phyloP scores from a whole-genome alignment of 306 rosid genomes.

The Cicer cuneatum region DNA sequence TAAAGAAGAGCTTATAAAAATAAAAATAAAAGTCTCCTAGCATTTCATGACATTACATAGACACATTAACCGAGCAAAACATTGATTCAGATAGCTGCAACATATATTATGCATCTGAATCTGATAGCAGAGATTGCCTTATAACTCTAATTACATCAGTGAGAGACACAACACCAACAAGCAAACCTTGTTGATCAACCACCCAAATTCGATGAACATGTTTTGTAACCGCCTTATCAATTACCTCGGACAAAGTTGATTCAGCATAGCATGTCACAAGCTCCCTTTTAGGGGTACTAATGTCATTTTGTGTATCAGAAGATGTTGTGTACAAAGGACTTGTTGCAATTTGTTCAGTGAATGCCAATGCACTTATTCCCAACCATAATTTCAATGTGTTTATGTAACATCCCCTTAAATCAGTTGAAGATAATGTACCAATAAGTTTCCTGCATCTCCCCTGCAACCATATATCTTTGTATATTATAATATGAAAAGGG shows the following conservation, averaged over 20 bases:
- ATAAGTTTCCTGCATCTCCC: constrained; percentile 67
- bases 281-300: constrained; percentile 49
- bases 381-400: constrained; percentile 78
- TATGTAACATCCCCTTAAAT: constrained; percentile 70
- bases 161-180: constrained; percentile 71
- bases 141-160: constrained; percentile 72
- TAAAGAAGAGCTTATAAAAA: too few relatives aligned
- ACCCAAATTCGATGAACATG: constrained; percentile 91
- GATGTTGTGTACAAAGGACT: constrained; percentile 51
- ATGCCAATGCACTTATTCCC: constrained; percentile 62
- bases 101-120: constrained; percentile 7
- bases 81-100: background rate
- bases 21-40: too few relatives aligned
- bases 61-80: background rate
- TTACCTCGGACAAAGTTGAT: constrained; percentile 57
- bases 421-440: constrained; percentile 84
- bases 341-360: constrained; percentile 53
- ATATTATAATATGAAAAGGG: background rate
- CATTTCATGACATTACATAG: too few relatives aligned
- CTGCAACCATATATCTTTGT: constrained; percentile 47
- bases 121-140: constrained; percentile 54
- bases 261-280: constrained; percentile 63
- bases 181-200: constrained; percentile 73
- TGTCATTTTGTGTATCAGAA: constrained; percentile 3
- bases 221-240: constrained; percentile 62